Conservation (phyloP, 257 asterid species). For the Salvia miltiorrhiza region DNA sequence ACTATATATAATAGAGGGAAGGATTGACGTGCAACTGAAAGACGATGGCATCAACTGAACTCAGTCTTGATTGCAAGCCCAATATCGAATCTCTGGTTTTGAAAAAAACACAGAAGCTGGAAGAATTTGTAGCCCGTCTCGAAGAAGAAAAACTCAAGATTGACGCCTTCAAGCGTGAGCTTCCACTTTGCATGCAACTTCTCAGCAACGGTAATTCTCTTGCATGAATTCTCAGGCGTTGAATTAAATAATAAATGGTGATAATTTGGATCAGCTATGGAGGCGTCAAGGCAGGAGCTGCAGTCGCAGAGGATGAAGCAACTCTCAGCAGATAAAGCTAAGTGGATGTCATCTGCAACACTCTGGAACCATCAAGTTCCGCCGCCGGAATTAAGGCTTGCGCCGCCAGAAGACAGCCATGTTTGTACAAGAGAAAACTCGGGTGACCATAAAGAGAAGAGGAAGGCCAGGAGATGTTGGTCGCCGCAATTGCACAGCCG, state of each 20-base stretch:
- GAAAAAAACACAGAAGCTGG: slow-evolving; percentile 41
- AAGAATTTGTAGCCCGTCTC: slow-evolving; percentile 57
- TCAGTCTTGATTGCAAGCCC: slow-evolving; percentile 60
- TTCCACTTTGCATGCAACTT: slow-evolving; percentile 78
- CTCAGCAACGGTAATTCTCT: slow-evolving; percentile 55
- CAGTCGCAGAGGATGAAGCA: slow-evolving; percentile 31
- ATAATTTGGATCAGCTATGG: slow-evolving; percentile 44
- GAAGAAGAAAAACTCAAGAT: slow-evolving; percentile 77
- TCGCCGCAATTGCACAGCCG: slow-evolving; percentile 73
- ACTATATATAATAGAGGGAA: background rate
- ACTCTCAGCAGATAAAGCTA: slow-evolving; percentile 43
- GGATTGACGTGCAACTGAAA: background rate
- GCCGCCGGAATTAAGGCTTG: slow-evolving; percentile 46
- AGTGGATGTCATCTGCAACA: slow-evolving; percentile 73
- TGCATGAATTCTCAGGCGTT: too few relatives aligned
- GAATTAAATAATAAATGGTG: background rate
- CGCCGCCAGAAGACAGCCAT: slow-evolving; percentile 34
- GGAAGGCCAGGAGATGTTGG: slow-evolving; percentile 85
- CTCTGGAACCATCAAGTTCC: slow-evolving; percentile 55
- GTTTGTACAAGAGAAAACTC: slow-evolving; percentile 24
- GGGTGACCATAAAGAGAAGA: slow-evolving; percentile 25
- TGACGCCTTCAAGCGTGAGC: slow-evolving; percentile 71
- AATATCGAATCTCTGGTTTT: slow-evolving; percentile 42
- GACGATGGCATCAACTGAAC: slow-evolving; percentile 51
- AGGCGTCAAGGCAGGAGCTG: slow-evolving; percentile 60